Conservation (phyloP, 768 basidiomycete species). For the Omphalotus guepiniiformis region DNA sequence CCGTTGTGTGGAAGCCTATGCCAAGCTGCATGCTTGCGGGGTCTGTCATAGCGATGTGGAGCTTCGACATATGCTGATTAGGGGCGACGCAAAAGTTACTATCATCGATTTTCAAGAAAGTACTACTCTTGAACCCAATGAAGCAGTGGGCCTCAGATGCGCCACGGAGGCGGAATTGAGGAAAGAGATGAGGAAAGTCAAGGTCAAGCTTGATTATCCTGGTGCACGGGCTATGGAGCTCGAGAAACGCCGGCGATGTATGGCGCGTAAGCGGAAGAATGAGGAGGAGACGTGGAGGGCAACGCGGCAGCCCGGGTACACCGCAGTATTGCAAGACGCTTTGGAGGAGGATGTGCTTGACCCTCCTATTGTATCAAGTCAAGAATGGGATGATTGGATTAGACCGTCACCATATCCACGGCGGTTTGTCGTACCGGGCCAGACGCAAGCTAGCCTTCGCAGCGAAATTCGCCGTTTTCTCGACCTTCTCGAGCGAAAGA, state of each 20-base stretch:
- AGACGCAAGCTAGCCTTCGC: neutral
- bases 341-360: neutral
- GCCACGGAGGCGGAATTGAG: conserved; percentile 38
- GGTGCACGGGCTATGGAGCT: conserved; percentile 18
- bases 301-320: neutral
- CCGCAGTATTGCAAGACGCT: neutral
- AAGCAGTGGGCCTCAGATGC: conserved; percentile 27
- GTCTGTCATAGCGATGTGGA: conserved; percentile 46
- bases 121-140: conserved; percentile 21
- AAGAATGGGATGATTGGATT: conserved; percentile 9
- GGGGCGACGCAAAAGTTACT: conserved; percentile 47
- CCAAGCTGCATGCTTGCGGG: conserved; percentile 42
- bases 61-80: conserved; percentile 50
- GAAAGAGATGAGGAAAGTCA: conserved; percentile 53
- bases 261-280: neutral
- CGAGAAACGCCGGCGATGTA: neutral
- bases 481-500: neutral
- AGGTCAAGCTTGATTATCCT: conserved; percentile 45
- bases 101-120: conserved; percentile 52
- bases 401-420: neutral
- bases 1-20: conserved; percentile 45
- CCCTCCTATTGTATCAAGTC: neutral
- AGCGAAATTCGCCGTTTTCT: neutral
- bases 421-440: conserved; percentile 1
- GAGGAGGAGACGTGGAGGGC: neutral